Percentiles rank a stretch among this genome's conserved stretches.
Conservation (phyloP, 2,329 filamentous ascomycete species). For the Colletotrichum magnum region DNA sequence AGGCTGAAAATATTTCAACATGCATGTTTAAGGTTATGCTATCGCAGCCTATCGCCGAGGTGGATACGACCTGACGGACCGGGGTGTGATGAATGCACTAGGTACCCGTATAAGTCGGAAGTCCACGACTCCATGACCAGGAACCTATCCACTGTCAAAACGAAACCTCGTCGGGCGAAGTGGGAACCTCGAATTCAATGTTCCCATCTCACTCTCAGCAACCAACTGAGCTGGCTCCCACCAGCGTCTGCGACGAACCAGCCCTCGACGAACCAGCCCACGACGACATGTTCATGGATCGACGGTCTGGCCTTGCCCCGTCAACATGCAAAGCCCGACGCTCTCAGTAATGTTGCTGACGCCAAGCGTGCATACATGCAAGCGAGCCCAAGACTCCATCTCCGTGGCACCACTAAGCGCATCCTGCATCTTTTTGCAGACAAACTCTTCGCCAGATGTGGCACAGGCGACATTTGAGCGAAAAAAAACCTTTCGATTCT, state of each 20-base stretch:
- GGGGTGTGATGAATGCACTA: not conserved
- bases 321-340: not conserved
- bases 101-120: too few relatives aligned
- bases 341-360: not conserved
- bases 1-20: not conserved
- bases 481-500: not conserved
- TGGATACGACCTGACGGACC: not conserved
- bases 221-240: too few relatives aligned
- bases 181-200: not conserved
- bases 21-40: constrained; percentile 4
- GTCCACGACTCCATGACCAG: too few relatives aligned
- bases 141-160: too few relatives aligned
- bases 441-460: constrained; percentile 2
- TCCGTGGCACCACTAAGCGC: not conserved
- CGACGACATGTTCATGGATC: too few relatives aligned
- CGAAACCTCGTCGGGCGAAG: not conserved
- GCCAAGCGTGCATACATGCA: not conserved
- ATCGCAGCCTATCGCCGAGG: constrained; percentile 12
- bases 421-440: not conserved
- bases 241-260: too few relatives aligned
- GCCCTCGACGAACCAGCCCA: too few relatives aligned
- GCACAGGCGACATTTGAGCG: not conserved
- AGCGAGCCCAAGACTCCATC: not conserved
- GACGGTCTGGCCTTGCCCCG: not conserved
- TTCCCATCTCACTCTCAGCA: not conserved